Evolutionary conservation across 148 eudicot genomes (phyloP).

Genomic region (Tetragonia tetragonoides): DNA sequence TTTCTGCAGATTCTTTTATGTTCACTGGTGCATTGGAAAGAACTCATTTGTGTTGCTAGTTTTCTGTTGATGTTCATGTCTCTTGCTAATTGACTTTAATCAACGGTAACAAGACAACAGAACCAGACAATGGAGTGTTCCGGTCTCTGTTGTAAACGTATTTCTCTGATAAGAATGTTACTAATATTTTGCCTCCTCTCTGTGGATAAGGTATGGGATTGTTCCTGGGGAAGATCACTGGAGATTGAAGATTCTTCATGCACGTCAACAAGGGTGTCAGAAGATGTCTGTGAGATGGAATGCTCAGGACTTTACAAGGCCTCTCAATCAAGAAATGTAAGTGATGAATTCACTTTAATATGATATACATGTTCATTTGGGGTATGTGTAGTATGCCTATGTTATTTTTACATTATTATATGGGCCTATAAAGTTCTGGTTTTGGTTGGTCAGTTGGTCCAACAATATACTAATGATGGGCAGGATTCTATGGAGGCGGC

Average conservation of each 20-base stretch:
- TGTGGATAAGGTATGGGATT: conserved; percentile 29
- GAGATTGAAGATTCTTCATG: conserved; percentile 27
- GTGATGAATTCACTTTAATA: neutral
- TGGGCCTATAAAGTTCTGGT: no score
- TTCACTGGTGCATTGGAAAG: no score
- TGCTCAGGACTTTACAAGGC: conserved; percentile 21
- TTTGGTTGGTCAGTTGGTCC: neutral
- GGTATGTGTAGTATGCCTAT: no score
- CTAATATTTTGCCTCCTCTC: neutral
- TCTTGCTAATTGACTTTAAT: no score
- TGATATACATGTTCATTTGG: no score
- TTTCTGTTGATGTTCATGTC: no score
- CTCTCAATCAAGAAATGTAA: conserved; percentile 25
- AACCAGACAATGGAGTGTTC: neutral
- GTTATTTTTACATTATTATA: no score
- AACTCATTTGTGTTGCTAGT: no score
- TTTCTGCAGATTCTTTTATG: neutral
- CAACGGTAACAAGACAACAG: neutral
- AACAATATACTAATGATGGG: neutral
- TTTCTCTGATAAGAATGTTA: neutral
- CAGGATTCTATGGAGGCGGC: no score
- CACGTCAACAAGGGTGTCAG: conserved; percentile 16
- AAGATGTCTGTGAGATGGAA: conserved; percentile 28
- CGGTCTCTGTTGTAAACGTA: neutral
- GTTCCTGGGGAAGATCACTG: conserved; percentile 25